Conservation (phyloP, 768 basidiomycete genomes). For the Suillus bovinus region DNA sequence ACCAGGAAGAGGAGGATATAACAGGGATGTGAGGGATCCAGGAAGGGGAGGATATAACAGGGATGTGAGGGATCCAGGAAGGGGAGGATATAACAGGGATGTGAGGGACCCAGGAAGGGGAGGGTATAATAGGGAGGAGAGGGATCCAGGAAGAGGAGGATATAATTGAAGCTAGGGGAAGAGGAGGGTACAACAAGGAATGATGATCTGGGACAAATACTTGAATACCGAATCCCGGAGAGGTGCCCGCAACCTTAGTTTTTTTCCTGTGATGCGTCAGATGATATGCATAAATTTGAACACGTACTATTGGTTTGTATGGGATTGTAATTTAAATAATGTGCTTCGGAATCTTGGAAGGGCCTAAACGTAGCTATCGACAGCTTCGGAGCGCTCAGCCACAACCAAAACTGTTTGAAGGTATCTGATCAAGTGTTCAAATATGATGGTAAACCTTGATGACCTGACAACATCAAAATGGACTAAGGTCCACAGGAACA, state of each 20-base stretch:
- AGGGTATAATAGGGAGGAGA: not conserved
- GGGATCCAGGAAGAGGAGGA: not conserved
- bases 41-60: not conserved
- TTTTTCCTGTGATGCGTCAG: not conserved
- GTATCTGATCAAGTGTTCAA: not conserved
- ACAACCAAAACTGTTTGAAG: not conserved
- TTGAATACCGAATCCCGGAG: not conserved
- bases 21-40: not conserved
- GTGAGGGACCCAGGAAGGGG: not conserved
- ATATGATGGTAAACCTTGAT: not conserved
- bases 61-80: not conserved
- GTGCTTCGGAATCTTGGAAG: too few relatives aligned
- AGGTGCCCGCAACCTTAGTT: not conserved
- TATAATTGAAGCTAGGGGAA: not conserved
- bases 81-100: not conserved
- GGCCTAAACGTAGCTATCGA: not conserved
- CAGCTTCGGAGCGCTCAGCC: not conserved
- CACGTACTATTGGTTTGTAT: not conserved
- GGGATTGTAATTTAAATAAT: not conserved
- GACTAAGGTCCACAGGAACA: not conserved
- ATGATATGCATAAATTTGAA: not conserved
- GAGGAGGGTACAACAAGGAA: not conserved
- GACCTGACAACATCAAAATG: not conserved
- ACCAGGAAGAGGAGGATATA: not conserved
- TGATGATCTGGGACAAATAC: not conserved